These are phyloP conservation scores for Sporisorium exsertum DNA, from an alignment of 1,284 basidiomycete species.

Conservation along the genomic window DNA sequence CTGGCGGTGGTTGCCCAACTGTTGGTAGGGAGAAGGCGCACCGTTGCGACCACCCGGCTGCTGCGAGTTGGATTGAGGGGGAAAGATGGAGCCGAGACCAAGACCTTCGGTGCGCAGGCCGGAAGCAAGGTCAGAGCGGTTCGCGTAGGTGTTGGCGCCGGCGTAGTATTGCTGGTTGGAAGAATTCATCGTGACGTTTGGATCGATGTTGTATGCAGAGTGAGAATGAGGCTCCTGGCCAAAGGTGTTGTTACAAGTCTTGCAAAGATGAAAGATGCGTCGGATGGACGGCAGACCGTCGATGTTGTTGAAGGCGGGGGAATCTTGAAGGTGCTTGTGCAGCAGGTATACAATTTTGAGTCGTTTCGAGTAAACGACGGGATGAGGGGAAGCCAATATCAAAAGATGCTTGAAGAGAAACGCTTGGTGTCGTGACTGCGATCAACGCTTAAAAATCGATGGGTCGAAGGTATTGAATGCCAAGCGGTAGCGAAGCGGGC, in stretches of 20 bases:
- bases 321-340: slow-evolving; percentile 26
- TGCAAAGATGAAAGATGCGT: slow-evolving; percentile 15
- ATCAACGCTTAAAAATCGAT: background rate
- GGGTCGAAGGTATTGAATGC: background rate
- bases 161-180: slow-evolving; percentile 30
- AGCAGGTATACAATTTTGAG: slow-evolving; percentile 39
- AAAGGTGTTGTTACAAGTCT: slow-evolving; percentile 22
- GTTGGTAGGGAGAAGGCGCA: slow-evolving; percentile 15
- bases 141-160: slow-evolving; percentile 30
- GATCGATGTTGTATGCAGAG: background rate
- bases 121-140: slow-evolving; percentile 52
- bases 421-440: background rate
- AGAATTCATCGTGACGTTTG: slow-evolving; percentile 31
- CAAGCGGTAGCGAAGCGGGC: background rate
- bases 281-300: background rate
- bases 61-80: slow-evolving; percentile 21
- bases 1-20: slow-evolving; percentile 13
- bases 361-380: background rate
- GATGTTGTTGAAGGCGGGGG: background rate
- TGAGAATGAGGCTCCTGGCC: slow-evolving; percentile 24
- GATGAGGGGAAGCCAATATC: background rate
- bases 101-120: slow-evolving; percentile 59
- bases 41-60: slow-evolving; percentile 29
- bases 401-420: slow-evolving; percentile 13
- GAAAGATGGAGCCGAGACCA: slow-evolving; percentile 42